A percentile compares a stretch with the other conserved stretches of the same genome.
Conservation (phyloP, 441 rosid genomes). For the Pelargonium cotyledonis region DNA sequence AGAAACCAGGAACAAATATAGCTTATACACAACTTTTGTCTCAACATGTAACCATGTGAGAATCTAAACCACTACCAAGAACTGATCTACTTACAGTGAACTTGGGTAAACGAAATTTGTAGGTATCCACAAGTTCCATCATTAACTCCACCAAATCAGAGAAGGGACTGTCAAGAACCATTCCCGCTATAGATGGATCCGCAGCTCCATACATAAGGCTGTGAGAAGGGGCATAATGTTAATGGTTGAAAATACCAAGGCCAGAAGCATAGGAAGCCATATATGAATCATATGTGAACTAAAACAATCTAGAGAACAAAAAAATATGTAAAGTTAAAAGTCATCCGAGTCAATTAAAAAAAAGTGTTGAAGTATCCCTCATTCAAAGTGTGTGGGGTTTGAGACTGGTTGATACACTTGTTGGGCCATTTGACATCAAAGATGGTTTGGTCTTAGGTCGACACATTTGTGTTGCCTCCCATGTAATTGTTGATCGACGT, state of each 20-base stretch:
- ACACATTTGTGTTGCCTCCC: no score
- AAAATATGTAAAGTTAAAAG: neutral
- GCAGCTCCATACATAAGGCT: slow-evolving; percentile 95
- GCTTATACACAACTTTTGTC: neutral
- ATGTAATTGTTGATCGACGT: no score
- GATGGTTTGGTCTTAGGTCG: no score
- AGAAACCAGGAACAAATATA: neutral
- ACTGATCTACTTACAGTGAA: slow-evolving; percentile 68
- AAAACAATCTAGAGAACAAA: neutral
- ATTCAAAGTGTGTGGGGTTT: no score
- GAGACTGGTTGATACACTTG: no score
- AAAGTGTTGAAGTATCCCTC: neutral
- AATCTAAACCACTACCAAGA: slow-evolving; percentile 1
- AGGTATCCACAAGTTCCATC: slow-evolving; percentile 95
- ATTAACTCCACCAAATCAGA: slow-evolving; percentile 95
- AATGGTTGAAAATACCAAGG: slow-evolving; percentile 14
- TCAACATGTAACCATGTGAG: neutral
- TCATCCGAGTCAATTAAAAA: neutral
- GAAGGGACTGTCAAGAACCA: slow-evolving; percentile 96
- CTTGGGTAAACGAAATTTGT: slow-evolving; percentile 77
- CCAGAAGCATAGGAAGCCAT: slow-evolving; percentile 3
- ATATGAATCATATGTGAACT: slow-evolving; percentile 9
- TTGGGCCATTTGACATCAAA: no score
- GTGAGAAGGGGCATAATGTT: slow-evolving; percentile 25
- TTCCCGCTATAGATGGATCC: slow-evolving; percentile 97